Conservation (phyloP, 2,329 filamentous ascomycete species). For the Sclerotinia nivalis region DNA sequence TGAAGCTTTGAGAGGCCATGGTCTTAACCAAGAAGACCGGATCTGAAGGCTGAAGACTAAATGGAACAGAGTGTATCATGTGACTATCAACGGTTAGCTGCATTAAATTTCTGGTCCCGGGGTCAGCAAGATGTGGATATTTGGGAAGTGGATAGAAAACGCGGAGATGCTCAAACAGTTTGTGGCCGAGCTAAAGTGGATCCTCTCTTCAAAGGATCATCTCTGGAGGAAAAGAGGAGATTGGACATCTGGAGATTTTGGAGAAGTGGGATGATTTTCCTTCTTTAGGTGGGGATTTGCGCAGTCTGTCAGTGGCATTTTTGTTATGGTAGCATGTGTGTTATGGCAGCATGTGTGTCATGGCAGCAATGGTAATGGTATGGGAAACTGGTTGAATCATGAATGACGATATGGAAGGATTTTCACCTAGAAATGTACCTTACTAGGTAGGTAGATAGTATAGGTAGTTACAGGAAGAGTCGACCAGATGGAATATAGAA, state of each 20-base stretch:
- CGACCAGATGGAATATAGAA: not conserved
- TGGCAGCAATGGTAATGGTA: not conserved
- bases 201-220: not conserved
- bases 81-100: not conserved
- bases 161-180: not conserved
- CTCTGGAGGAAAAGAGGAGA: constrained; percentile 1
- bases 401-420: not conserved
- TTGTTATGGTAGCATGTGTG: not conserved
- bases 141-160: not conserved
- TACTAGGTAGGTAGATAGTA: too few species aligned
- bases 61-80: not conserved
- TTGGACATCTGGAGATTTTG: constrained; percentile 11
- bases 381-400: not conserved
- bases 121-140: not conserved
- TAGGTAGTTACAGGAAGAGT: not conserved
- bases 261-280: constrained; percentile 13
- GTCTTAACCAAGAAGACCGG: not conserved
- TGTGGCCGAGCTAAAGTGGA: constrained; percentile 2
- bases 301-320: not conserved
- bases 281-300: not conserved
- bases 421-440: not conserved
- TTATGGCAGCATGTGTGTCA: not conserved
- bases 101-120: not conserved
- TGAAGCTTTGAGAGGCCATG: not conserved
- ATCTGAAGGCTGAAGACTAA: too few species aligned